These are phyloP conservation scores for Tylopilus plumbeoviolaceoides DNA, from an alignment of 768 basidiomycete genomes.

Conservation along the genomic window DNA sequence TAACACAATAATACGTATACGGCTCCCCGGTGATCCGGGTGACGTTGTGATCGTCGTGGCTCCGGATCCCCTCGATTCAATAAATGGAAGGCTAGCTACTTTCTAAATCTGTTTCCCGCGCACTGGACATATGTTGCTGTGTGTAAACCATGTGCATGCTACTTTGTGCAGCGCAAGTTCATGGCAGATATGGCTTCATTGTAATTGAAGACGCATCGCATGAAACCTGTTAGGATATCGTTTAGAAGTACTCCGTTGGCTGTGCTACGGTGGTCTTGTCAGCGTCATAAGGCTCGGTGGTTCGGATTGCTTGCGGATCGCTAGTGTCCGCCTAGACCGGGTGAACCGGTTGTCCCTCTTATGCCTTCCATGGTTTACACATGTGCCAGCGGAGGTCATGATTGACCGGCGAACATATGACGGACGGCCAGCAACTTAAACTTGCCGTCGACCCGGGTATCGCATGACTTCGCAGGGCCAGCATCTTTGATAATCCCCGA, in stretches of 20 bases:
- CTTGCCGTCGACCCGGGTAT: too few species aligned
- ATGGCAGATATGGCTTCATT: too few species aligned
- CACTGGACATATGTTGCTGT: neutral
- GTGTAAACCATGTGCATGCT: too few species aligned
- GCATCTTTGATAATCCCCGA: too few species aligned
- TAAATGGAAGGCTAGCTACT: neutral
- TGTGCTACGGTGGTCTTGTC: neutral
- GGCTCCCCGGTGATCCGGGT: neutral
- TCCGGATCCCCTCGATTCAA: neutral
- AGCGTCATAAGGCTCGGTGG: neutral
- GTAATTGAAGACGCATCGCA: neutral
- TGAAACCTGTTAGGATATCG: neutral
- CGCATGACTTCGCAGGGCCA: too few species aligned
- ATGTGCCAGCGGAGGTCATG: too few species aligned
- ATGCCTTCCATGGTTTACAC: too few species aligned
- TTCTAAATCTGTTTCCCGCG: neutral
- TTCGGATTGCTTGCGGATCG: neutral
- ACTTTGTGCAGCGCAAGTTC: neutral
- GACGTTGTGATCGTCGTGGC: slow-evolving; percentile 4
- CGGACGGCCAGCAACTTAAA: too few species aligned
- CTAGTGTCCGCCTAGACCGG: neutral
- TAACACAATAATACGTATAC: neutral
- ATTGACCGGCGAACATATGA: too few species aligned
- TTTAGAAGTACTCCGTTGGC: neutral
- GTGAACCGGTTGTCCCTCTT: too few species aligned